Conservation (phyloP, 345 rosid species). For the Citrus reticulata region DNA sequence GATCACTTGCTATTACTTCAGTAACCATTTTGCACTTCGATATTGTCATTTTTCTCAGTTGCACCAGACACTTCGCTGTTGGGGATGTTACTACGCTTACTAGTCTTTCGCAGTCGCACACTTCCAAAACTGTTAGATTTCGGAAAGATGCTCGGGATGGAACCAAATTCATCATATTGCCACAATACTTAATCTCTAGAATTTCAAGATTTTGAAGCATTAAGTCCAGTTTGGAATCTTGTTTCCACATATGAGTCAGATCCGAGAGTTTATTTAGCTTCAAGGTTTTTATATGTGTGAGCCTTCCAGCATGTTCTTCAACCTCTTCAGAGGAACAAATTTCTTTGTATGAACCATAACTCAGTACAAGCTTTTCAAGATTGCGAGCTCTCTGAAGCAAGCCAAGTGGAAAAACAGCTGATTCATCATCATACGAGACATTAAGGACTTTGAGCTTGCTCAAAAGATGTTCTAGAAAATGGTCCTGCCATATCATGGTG, state of each 20-base stretch:
- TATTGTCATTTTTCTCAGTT: not conserved
- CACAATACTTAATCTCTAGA: not conserved
- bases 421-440: not conserved
- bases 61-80: not conserved
- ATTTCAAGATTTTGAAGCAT: not conserved
- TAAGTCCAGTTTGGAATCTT: not conserved
- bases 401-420: not conserved
- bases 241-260: not conserved
- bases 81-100: not conserved
- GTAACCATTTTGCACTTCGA: not conserved
- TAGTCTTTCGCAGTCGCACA: not conserved
- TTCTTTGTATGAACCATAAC: not conserved
- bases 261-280: not conserved
- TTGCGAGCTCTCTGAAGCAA: not conserved
- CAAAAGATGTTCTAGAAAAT: not conserved
- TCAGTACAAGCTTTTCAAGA: slow-evolving; percentile 9
- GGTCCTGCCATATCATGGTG: not conserved
- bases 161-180: not conserved
- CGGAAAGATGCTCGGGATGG: not conserved
- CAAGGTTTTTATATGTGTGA: not conserved
- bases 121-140: not conserved
- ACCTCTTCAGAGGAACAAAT: not conserved
- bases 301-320: not conserved
- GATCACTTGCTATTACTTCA: not conserved
- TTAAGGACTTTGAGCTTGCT: not conserved